Conservation (phyloP, 2,329 filamentous ascomycete genomes). For the Lachnum nothofagi region DNA sequence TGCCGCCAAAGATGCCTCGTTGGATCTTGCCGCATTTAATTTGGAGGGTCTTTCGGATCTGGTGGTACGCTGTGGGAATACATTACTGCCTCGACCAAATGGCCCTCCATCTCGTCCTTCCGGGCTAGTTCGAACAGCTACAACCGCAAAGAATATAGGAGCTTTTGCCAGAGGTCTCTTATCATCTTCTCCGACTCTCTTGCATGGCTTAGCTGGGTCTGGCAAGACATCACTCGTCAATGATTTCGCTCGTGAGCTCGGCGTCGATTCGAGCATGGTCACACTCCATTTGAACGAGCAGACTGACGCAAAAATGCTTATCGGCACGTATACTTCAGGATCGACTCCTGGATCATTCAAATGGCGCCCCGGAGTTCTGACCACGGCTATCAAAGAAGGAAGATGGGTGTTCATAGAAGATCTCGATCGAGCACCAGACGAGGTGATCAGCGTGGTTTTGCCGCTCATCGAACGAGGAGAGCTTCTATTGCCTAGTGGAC, state of each 20-base stretch:
- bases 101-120: conserved; percentile 44
- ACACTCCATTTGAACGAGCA: conserved; percentile 97
- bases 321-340: conserved; percentile 90
- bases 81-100: conserved; percentile 62
- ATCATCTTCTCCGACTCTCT: conserved; percentile 64
- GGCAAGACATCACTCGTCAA: conserved; percentile 87
- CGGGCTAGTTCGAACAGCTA: conserved; percentile 63
- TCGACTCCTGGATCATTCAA: conserved; percentile 81
- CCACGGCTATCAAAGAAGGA: conserved; percentile 87
- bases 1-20: neutral
- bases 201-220: conserved; percentile 77
- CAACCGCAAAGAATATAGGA: conserved; percentile 67
- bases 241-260: conserved; percentile 74
- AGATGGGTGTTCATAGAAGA: conserved; percentile 98
- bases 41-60: conserved; percentile 50
- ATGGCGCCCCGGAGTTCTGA: conserved; percentile 89
- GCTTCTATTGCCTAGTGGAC: conserved; percentile 81
- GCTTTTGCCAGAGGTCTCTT: conserved; percentile 64
- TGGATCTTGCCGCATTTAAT: conserved; percentile 10
- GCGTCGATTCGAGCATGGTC: conserved; percentile 76
- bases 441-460: conserved; percentile 87
- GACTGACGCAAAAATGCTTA: conserved; percentile 92
- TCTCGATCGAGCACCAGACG: conserved; percentile 86
- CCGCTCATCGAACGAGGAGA: conserved; percentile 91
- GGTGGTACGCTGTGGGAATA: conserved; percentile 60